Base-by-base conservation (phyloP, 495 filamentous ascomycete species). In the Penicillium atrosanguineum region DNA sequence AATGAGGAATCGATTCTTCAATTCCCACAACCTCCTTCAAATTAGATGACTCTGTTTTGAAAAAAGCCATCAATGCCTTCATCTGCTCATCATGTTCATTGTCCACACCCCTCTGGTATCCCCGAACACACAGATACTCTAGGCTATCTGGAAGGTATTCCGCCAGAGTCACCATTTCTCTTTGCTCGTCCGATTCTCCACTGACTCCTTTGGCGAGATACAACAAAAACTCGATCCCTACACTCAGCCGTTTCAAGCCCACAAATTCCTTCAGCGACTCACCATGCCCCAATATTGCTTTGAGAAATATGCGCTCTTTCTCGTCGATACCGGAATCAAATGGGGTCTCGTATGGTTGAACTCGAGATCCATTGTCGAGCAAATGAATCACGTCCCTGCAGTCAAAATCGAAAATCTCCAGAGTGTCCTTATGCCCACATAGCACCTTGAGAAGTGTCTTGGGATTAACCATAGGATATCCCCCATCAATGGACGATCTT, bases 371-470 rank as follows among this genome's bases (percentile, higher is more conserved):
- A n/a, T 40, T 6, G 29, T 64, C 62, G 7, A 55, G 28, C 1
- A 31, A 31, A 31, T 7, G 4, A 4, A 12, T 12, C 7, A 4
- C 28, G 28, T 6, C 1, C 1, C 7, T 9, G 7, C 28, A 2
- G 45, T 69, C 64, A 1, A 71, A 21, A 44, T 71, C 55, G 2
- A 71, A 51, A 1, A 56, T 39, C 23, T 69, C 62, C 16, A 71
- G 47, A 8, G 61, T 67, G 1, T 59, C 48, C 18, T 60, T 63
- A 48, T 69, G 62, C 2, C 41, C 9, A 9, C 55, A 55, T 11
- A 66, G 31, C 1, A 59, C 44, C 37, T 62, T 60, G 43, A 67
- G 53, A 23, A 70, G 52, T 15, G 57, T 50, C 20, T 61, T 63
- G 26, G 56, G 28, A 36, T 57, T 56, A 50, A 67, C 57, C 0